A percentile compares a stretch with the other conserved stretches of the same genome.
phyloP scores from a whole-genome alignment of 208 protist genomes.

The Strigomonas oncopelti region DNA sequence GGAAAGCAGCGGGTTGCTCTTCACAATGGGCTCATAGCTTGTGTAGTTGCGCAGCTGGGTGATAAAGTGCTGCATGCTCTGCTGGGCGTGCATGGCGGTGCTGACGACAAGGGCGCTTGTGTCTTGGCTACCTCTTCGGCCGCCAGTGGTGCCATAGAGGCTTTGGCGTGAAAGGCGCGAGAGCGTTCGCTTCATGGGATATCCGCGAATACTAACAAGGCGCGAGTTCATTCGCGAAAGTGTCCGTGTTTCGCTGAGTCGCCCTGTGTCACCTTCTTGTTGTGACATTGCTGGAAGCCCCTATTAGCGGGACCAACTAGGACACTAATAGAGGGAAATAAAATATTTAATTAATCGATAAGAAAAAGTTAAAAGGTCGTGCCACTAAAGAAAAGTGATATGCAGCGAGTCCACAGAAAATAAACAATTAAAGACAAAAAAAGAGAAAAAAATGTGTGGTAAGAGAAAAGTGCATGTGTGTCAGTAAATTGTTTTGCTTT shows the following conservation, averaged over 20 bases:
- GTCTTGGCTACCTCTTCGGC: slow-evolving; percentile 2
- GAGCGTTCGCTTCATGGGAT: slow-evolving; percentile 5
- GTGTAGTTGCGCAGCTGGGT: not conserved
- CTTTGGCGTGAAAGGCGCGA: slow-evolving; percentile 5
- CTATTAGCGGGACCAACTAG: not conserved
- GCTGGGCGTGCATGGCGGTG: slow-evolving; percentile 3
- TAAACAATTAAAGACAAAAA: not conserved
- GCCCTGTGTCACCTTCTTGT: not conserved
- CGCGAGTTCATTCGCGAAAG: slow-evolving; percentile 7
- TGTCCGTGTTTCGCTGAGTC: not conserved
- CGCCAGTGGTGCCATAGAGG: not conserved
- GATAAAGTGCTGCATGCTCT: not conserved
- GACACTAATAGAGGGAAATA: not conserved
- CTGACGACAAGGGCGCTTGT: not conserved
- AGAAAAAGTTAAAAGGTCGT: no score
- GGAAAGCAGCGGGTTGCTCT: not conserved
- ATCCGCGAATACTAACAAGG: slow-evolving; percentile 17
- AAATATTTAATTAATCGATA: no score
- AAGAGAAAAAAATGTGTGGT: slow-evolving; percentile 2
- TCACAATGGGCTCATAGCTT: slow-evolving; percentile 3
- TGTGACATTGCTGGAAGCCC: not conserved
- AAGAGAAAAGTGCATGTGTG: no score
- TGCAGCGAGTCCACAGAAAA: not conserved
- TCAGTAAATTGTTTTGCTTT: no score
- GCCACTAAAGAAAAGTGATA: not conserved